Base-by-base conservation (phyloP, 768 basidiomycete genomes). In the Lactifluus hygrophoroides region DNA sequence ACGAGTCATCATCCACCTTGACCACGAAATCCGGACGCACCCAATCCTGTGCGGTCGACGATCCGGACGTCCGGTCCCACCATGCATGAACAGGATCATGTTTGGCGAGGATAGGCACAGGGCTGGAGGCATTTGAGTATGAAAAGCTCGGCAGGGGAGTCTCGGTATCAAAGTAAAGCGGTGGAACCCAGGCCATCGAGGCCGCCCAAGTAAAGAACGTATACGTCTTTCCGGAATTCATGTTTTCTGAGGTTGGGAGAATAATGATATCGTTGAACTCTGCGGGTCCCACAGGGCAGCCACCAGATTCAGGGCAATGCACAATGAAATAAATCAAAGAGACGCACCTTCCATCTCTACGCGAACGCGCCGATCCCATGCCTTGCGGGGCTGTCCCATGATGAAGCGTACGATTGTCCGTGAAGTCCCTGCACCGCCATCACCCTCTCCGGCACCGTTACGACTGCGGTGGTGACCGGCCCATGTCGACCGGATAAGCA, bases 1-100 rank as follows among this genome's bases (percentile, higher is more conserved):
- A 95, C 8, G 91, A 83, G 70, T 98, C 94, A 66, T 98, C 94
- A 69, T 98, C 94, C 1, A 88, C 89, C 72, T 98, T 98, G 66
- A 90, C 83, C 42, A 98, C 84, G 67, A 84, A 97, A 69, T 96
- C 92, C 11, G 93, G 94, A 38, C 88, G 79, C 21, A 86, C 86
- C 90, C 91, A 94, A 7, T 81, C 77, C 43, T 70, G 73, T 3
- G 78, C 72, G 28, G 71, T 69, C 17, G 71, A 74, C 0, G 76
- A 71, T n/a, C 70, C 73, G 0, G 75, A 72, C 27, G 69, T 67
- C 40, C 74, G 67, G 64, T 86, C 81, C 37, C 72, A 67, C 75
- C 80, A 80, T 8, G 82, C 80, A n/a, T 73, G 66, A 34, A 71
- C 66, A n/a, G 89, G 77, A 67, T 91, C 90, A 60, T 91, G 88